These are phyloP conservation scores for Blastobotrys chiropterorum DNA, from an alignment of 805 yeast species.

Conservation along the genomic window DNA sequence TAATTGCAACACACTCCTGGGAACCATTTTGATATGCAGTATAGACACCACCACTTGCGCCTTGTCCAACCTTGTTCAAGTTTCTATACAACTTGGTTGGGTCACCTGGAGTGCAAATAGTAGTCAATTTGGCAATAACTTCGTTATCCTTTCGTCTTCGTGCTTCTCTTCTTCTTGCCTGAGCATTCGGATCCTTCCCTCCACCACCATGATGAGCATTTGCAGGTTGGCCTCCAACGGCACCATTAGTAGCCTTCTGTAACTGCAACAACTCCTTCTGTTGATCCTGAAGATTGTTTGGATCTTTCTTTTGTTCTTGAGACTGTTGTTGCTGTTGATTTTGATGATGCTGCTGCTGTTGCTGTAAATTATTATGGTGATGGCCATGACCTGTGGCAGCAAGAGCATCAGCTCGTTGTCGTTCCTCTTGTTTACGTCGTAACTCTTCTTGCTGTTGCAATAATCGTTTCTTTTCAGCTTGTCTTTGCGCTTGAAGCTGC, in stretches of 20 bases:
- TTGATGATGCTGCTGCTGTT: conserved; percentile 8
- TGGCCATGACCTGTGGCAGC: conserved; percentile 11
- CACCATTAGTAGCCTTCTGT: conserved; percentile 25
- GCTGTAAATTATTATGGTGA: conserved; percentile 11
- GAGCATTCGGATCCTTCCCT: conserved; percentile 22
- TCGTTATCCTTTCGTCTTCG: conserved; percentile 67
- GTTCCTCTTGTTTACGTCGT: conserved; percentile 21
- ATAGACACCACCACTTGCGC: conserved; percentile 93
- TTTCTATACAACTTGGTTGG: conserved; percentile 66
- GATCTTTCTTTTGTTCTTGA: background rate
- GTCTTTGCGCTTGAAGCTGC: conserved; percentile 15
- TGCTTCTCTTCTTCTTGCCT: conserved; percentile 58
- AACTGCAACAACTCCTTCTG: conserved; percentile 23
- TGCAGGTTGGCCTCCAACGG: conserved; percentile 17
- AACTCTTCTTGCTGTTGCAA: conserved; percentile 22
- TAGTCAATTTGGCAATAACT: conserved; percentile 60
- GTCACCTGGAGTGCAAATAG: conserved; percentile 80
- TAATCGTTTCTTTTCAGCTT: conserved; percentile 16
- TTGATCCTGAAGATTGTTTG: conserved; percentile 7
- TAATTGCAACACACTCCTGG: conserved; percentile 80
- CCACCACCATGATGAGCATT: conserved; percentile 8
- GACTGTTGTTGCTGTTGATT: conserved; percentile 10
- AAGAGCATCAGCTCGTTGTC: conserved; percentile 5
- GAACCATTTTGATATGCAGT: conserved; percentile 61
- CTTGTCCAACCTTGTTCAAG: conserved; percentile 67